phyloP scores from a whole-genome alignment of 805 yeast genomes.

The Candida maesae region DNA sequence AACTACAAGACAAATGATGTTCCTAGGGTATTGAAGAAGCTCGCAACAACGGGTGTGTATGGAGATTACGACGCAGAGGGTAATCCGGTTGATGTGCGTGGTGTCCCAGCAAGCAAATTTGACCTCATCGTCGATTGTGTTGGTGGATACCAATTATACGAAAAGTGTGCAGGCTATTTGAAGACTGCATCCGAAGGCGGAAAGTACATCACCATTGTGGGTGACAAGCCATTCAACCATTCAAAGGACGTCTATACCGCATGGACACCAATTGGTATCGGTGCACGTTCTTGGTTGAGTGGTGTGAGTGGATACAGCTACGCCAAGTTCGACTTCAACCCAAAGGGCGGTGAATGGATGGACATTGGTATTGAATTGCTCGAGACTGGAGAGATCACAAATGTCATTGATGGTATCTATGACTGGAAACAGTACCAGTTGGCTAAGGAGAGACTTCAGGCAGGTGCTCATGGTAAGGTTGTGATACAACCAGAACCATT shows the following conservation, averaged over 20 bases:
- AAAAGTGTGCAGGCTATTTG: conserved; percentile 39
- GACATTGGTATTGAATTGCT: conserved; percentile 42
- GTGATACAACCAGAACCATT: conserved; percentile 45
- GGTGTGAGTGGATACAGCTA: conserved; percentile 36
- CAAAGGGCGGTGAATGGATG: conserved; percentile 34
- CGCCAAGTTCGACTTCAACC: conserved; percentile 32
- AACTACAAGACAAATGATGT: conserved; percentile 41
- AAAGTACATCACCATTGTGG: conserved; percentile 56
- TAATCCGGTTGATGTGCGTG: conserved; percentile 20
- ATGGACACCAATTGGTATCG: conserved; percentile 34
- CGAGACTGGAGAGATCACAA: conserved; percentile 41
- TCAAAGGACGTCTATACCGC: conserved; percentile 32
- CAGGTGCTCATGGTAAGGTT: conserved; percentile 66
- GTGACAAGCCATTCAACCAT: conserved; percentile 49
- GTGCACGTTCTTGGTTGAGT: conserved; percentile 34
- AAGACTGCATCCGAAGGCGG: conserved; percentile 42
- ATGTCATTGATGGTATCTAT: conserved; percentile 52
- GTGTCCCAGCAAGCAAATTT: conserved; percentile 36
- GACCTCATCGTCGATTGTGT: conserved; percentile 67
- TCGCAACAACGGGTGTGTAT: conserved; percentile 30
- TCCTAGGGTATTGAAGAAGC: conserved; percentile 17
- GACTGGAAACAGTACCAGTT: conserved; percentile 50
- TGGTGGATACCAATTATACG: conserved; percentile 55
- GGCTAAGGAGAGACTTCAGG: conserved; percentile 50
- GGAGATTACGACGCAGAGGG: conserved; percentile 29